These are phyloP conservation scores for Aureobasidium sp. DNA, from an alignment of 2,329 filamentous ascomycete species.

Conservation along the genomic window DNA sequence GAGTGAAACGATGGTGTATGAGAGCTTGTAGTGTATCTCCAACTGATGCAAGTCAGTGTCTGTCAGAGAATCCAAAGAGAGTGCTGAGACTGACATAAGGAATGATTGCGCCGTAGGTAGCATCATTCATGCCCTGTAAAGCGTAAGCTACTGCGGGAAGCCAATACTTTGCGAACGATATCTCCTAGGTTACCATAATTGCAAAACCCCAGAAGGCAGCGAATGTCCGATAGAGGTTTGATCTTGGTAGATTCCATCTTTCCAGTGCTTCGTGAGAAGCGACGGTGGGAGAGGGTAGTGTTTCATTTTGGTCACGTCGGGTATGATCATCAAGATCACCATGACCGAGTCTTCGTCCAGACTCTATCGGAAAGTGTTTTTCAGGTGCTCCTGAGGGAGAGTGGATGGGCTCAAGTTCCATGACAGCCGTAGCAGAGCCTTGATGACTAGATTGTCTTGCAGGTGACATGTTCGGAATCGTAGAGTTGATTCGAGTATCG, in stretches of 20 bases:
- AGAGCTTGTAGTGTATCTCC: constrained; percentile 55
- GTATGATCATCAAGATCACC: constrained; percentile 19
- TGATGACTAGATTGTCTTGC: constrained; percentile 7
- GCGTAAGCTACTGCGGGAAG: too few relatives aligned
- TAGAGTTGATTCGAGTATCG: neutral
- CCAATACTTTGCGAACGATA: neutral
- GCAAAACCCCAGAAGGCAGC: constrained; percentile 56
- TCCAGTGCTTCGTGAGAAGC: constrained; percentile 38
- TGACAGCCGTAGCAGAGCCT: constrained; percentile 24
- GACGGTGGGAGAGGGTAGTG: constrained; percentile 41
- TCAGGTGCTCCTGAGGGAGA: neutral
- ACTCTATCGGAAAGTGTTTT: constrained; percentile 20
- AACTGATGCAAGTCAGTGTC: constrained; percentile 35
- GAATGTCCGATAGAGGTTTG: constrained; percentile 53
- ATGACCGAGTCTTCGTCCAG: constrained; percentile 21
- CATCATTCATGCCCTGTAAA: constrained; percentile 51
- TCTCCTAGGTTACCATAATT: constrained; percentile 46
- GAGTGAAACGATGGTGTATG: constrained; percentile 57
- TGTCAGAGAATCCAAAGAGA: neutral
- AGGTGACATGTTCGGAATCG: neutral
- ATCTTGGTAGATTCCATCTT: constrained; percentile 56
- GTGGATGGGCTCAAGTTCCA: constrained; percentile 24
- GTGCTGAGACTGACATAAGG: constrained; percentile 35
- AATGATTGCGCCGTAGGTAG: constrained; percentile 51
- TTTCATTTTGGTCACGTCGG: constrained; percentile 27